phyloP scores from a whole-genome alignment of 2,329 filamentous ascomycete species.

The Cytospora paraplurivora region DNA sequence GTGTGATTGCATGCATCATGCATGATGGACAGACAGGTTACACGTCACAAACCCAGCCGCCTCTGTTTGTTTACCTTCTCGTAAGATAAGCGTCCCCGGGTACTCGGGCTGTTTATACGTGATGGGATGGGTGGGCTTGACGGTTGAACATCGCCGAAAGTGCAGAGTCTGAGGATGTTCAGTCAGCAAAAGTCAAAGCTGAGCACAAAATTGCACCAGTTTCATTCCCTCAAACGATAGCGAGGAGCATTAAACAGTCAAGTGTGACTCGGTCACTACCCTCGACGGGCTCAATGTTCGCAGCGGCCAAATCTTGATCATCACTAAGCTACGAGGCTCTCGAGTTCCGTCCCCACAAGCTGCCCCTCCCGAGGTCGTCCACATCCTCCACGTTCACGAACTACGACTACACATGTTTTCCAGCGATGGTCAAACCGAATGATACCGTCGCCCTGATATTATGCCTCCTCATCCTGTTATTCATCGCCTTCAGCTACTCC shows the following conservation, averaged over 20 bases:
- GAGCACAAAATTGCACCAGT: too few relatives aligned
- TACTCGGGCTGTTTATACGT: too few relatives aligned
- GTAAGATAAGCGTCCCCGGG: neutral
- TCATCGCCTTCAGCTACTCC: neutral
- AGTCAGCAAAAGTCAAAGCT: too few relatives aligned
- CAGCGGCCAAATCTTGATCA: neutral
- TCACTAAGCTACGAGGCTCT: neutral
- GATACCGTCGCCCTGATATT: neutral
- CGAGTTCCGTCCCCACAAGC: neutral
- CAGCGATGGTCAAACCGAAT: slow-evolving; percentile 2
- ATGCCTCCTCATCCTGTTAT: neutral
- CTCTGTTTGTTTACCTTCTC: neutral
- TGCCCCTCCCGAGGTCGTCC: neutral
- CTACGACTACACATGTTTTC: neutral
- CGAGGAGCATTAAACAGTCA: too few relatives aligned
- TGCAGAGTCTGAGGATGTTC: too few relatives aligned
- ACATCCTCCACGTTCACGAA: neutral
- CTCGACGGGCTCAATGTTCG: neutral
- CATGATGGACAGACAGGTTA: neutral
- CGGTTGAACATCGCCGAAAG: too few relatives aligned
- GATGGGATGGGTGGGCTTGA: too few relatives aligned
- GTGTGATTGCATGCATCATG: neutral
- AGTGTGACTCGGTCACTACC: neutral
- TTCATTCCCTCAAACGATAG: too few relatives aligned
- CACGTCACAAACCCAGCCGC: neutral